Base-by-base conservation (phyloP, 1,139 yeast species). In the Torulaspora globosa region DNA sequence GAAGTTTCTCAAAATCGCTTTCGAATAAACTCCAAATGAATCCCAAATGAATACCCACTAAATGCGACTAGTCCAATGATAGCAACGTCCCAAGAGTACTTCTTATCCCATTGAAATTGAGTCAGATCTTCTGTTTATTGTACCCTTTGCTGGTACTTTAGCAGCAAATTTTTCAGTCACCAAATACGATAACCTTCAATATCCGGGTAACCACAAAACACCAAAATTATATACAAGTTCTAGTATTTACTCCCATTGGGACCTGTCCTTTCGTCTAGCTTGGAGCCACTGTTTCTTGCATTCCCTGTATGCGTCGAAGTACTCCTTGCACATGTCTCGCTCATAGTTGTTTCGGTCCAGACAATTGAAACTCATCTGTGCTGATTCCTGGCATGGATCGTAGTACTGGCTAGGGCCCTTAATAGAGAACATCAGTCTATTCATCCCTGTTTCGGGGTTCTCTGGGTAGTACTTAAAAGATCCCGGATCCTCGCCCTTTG, bases 321-420 rank as follows among this genome's bases (percentile, higher is more conserved):
- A 90, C 52, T 86, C 95, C 53, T 76, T 78, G 65, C 98, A 92
- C 49, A 79, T 79, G 23, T 78, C 76, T 53, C 82, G 78, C 53
- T 87, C 92, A 58, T 83, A 90, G 59, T 84, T 78, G 59, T 88
- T 78, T 51, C 82, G 67, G 51, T 80, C 87, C 62, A 92, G 71
- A 58, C 98, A 92, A 54, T 78, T 79, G 57, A 89, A 71, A 29
- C 96, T 85, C 76, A 95, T 92, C 63, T 81, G 83, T 18, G 96
- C 75, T 36, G 95, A 84, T 61, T 88, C 90, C 47, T 83, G 85
- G 66, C 98, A 92, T 0, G 98, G 97, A 62, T 92, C 97, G 60
- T 84, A 90, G 65, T 76, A 92, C 64, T 84, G 80, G 5, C 95
- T 82, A 1, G 95, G 85, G 36, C 79, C 89, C 59, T 90, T 89